Evolutionary conservation across 1,139 yeast species (phyloP), one percentile per base, ranked within the genome.

Genomic region (Debaryomycetaceae sp.): DNA sequence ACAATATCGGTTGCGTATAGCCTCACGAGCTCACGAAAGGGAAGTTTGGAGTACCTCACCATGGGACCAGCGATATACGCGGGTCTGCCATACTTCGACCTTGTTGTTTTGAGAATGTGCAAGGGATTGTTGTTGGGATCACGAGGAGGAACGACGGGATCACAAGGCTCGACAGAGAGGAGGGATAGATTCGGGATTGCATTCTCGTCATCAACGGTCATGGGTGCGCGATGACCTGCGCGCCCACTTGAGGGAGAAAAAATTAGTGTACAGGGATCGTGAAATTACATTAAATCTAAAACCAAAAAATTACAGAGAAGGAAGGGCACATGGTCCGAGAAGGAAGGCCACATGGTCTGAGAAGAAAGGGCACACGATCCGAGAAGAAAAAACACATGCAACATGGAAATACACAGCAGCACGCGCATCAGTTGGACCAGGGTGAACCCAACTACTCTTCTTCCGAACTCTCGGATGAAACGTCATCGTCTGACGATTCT

Each of bases 11-110:
- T 73, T 32, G 69, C 62, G 48, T 75, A 86, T 29, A 77, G 75
- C 25, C 95, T 66, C 11, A 87, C 49, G 4, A 83, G 57, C 36
- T 82, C 82, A 28, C 98, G 67, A 47, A 90, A 90, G 4, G 98
- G 95, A 25, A 92, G 68, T 51, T 90, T 90, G 2, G 95, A 85
- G 58, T 90, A 90, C 31, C 98, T 63, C 1, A 90, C 98, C 98
- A 90, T 90, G 5, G 98, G 98, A 0, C 97, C 98, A 0, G 94
- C 90, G 12, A 90, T 70, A 35, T 66, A 70, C 0, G 77, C 90
- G 0, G 86, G 83, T 32, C 83, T 56, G 1, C 68, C 67, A 29
- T 65, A 61, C 3, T 32, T 33, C 12, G 59, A 37, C 37, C 30
- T 37, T 22, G 38, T 38, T 8, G 58, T 53, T 26, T 62, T 55